Evolutionary conservation across 1,284 basidiomycete species (phyloP), one percentile per base, ranked within the genome.

Genomic region (Phaffia rhodozyma): DNA sequence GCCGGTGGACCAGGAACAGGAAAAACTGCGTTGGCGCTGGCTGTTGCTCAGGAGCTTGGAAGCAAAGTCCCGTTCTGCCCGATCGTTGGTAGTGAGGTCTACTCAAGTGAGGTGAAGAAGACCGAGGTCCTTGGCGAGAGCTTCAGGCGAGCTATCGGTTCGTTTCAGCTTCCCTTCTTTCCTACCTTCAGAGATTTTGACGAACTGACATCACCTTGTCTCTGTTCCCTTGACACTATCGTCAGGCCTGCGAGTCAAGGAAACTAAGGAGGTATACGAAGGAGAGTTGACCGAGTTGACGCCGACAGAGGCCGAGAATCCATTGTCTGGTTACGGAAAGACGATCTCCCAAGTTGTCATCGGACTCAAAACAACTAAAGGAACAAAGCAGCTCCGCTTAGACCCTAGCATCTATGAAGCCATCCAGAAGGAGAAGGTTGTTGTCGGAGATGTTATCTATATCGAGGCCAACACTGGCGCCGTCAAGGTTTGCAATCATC

Each of bases 191-290:
- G 49, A 23, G 62, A 29, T 57, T 58, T 43, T 43, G 13, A 43
- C 5, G 13, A 43, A 59, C 11, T 62, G 52, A 49, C 5, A 2
- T 54, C 25, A 43, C 63, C 32, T 62, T 38, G 20, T 18, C 47
- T 25, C 55, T 9, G 9, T 65, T 27, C 32, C 34, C 18, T 21
- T 32, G 30, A 66, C 67, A 57, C 60, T 56, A 27, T 47, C 27
- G 30, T 13, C 71, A 94, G 91, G 92, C 60, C 81, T 96, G 34
- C 84, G 91, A 72, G 92, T 96, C 80, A 97, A 97, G 76, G 94
- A 98, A 77, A 97, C 92, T 2, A 98, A 98, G 75, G 92, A 97
- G 73, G 92, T 98, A 11, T 98, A 94, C 76, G 94, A 98, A 75
- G 94, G 94, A 66, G 96, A 98, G 77, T 89, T 98, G 43, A 97